Evolutionary conservation across 2,329 filamentous ascomycete species (phyloP).

Genomic region (Neopestalotiopsis clavispora): DNA sequence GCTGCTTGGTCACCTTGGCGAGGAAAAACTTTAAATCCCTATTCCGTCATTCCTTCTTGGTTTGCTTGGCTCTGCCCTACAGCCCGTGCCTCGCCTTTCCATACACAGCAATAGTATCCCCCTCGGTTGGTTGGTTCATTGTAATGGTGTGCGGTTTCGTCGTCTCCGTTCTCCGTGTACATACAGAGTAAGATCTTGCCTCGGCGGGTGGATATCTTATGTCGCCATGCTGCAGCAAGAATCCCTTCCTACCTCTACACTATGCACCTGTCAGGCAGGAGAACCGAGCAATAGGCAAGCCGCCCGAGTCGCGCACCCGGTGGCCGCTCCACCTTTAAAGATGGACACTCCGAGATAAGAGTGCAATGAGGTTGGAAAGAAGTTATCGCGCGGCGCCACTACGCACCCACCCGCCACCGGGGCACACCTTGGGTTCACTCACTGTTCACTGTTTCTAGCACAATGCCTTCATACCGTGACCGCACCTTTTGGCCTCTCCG

Average conservation of each 20-base stretch:
- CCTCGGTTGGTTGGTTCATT: background rate
- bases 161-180: background rate
- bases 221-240: background rate
- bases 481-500: background rate
- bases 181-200: background rate
- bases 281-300: conserved; percentile 7
- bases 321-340: conserved; percentile 9
- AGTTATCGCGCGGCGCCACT: conserved; percentile 1
- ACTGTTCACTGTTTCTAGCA: background rate
- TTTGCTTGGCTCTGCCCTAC: background rate
- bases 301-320: conserved; percentile 1
- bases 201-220: background rate
- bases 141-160: background rate
- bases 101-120: no score
- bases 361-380: conserved; percentile 11
- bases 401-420: background rate
- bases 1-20: background rate
- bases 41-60: background rate
- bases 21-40: background rate
- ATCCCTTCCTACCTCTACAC: background rate
- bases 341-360: conserved; percentile 16
- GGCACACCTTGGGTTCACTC: background rate
- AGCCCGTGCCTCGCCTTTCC: no score
- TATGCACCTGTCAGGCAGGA: conserved; percentile 9
- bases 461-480: background rate